These are phyloP conservation scores for Pythium rhizo-oryzae DNA, from an alignment of 352 stramenopile species.

Conservation along the genomic window DNA sequence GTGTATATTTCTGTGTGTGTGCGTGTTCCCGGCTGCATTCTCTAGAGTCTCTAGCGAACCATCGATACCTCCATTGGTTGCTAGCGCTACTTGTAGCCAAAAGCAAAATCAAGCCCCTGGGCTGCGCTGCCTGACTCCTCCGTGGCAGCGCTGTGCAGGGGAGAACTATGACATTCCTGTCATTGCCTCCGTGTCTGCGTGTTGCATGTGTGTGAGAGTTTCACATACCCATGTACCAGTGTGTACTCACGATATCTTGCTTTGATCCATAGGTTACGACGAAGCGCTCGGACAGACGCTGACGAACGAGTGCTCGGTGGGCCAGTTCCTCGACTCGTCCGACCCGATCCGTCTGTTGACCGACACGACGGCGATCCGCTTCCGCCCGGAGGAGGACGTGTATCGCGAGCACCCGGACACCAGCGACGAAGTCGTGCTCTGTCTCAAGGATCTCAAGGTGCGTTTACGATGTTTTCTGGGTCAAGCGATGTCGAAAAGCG, in stretches of 20 bases:
- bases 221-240: constrained; percentile 32
- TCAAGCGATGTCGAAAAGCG: neutral
- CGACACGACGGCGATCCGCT: constrained; percentile 94
- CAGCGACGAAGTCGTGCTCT: constrained; percentile 76
- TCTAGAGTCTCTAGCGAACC: constrained; percentile 89
- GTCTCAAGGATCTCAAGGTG: constrained; percentile 93
- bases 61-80: constrained; percentile 66
- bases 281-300: constrained; percentile 84
- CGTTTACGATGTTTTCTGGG: constrained; percentile 22
- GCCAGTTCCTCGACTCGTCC: constrained; percentile 84
- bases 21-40: constrained; percentile 64
- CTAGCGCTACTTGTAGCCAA: constrained; percentile 91
- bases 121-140: constrained; percentile 37
- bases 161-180: constrained; percentile 85
- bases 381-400: constrained; percentile 82
- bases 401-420: constrained; percentile 82
- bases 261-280: constrained; percentile 87
- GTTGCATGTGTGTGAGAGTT: neutral
- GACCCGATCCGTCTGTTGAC: constrained; percentile 97
- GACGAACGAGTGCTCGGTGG: constrained; percentile 82
- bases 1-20: constrained; percentile 23
- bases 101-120: constrained; percentile 87
- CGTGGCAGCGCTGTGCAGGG: constrained; percentile 26
- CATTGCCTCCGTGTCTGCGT: constrained; percentile 3
- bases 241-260: constrained; percentile 1